Percentiles rank a stretch among this genome's conserved stretches.
These are phyloP conservation scores for Trichophyton rubrum DNA, from an alignment of 2,329 filamentous ascomycete genomes.

Conservation along the genomic window DNA sequence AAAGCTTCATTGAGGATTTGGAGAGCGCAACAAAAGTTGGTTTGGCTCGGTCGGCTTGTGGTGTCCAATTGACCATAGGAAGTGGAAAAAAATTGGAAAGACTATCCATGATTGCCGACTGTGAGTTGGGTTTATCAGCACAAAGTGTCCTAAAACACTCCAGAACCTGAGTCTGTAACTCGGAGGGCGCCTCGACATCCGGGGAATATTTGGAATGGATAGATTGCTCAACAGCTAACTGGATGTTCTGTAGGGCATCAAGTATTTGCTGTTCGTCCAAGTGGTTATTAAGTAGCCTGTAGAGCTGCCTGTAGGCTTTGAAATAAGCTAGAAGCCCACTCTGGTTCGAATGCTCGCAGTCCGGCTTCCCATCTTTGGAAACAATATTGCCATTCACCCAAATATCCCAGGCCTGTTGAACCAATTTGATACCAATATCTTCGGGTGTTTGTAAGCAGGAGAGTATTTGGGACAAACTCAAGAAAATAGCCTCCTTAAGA, in stretches of 20 bases:
- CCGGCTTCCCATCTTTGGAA: slow-evolving; percentile 29
- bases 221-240: slow-evolving; percentile 58
- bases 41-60: slow-evolving; percentile 33
- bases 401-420: slow-evolving; percentile 54
- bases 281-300: slow-evolving; percentile 55
- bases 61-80: slow-evolving; percentile 32
- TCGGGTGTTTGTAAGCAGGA: slow-evolving; percentile 32
- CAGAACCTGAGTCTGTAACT: slow-evolving; percentile 24
- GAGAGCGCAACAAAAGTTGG: slow-evolving; percentile 85
- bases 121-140: slow-evolving; percentile 26
- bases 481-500: slow-evolving; percentile 59
- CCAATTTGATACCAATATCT: slow-evolving; percentile 34
- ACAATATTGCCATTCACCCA: slow-evolving; percentile 57
- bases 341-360: slow-evolving; percentile 53
- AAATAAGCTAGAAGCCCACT: slow-evolving; percentile 78
- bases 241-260: slow-evolving; percentile 59
- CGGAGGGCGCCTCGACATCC: slow-evolving; percentile 28
- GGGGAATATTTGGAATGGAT: slow-evolving; percentile 35
- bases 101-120: slow-evolving; percentile 25
- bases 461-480: slow-evolving; percentile 53
- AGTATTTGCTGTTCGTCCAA: slow-evolving; percentile 51
- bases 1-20: slow-evolving; percentile 62
- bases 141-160: slow-evolving; percentile 27
- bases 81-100: slow-evolving; percentile 60
- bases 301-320: slow-evolving; percentile 61